These are phyloP conservation scores for Malassezia brasiliensis DNA, from an alignment of 1,284 basidiomycete genomes.

Conservation along the genomic window DNA sequence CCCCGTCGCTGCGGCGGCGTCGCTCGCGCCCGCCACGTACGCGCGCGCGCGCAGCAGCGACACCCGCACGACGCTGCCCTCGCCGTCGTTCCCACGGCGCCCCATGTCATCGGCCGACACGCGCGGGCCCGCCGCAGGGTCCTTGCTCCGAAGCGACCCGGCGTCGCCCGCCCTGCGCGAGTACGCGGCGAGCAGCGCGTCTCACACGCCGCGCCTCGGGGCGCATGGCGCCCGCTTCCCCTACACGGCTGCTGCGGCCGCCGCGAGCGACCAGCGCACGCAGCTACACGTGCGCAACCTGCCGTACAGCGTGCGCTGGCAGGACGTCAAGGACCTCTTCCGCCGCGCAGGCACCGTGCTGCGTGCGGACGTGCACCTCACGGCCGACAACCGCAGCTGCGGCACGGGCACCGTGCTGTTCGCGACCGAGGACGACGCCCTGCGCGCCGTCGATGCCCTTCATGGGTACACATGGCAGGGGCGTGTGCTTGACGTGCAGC, in stretches of 20 bases:
- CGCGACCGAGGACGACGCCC: conserved; percentile 47
- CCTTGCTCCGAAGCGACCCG: not conserved
- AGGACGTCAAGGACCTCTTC: conserved; percentile 49
- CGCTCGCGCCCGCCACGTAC: not conserved
- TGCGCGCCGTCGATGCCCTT: conserved; percentile 48
- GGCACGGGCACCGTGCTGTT: conserved; percentile 44
- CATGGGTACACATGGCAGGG: conserved; percentile 49
- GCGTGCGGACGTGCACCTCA: conserved; percentile 48
- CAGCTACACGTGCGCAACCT: conserved; percentile 53
- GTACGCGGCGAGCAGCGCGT: not conserved
- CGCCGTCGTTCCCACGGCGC: not conserved
- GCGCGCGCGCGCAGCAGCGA: not conserved
- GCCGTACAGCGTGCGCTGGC: conserved; percentile 49
- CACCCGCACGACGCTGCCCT: not conserved
- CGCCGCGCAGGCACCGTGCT: conserved; percentile 50
- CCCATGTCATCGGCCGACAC: not conserved
- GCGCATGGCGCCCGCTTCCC: not conserved
- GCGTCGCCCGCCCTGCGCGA: not conserved
- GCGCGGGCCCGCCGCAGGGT: not conserved
- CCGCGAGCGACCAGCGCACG: conserved; percentile 64
- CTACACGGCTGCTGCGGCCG: conserved; percentile 18
- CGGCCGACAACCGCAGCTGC: conserved; percentile 38
- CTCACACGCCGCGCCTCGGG: not conserved
- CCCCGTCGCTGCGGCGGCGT: not conserved
- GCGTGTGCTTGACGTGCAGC: conserved; percentile 35